Percentiles rank a stretch among this genome's conserved stretches.
Conservation (phyloP, 164 flowering plant genomes). For the Santalum album region DNA sequence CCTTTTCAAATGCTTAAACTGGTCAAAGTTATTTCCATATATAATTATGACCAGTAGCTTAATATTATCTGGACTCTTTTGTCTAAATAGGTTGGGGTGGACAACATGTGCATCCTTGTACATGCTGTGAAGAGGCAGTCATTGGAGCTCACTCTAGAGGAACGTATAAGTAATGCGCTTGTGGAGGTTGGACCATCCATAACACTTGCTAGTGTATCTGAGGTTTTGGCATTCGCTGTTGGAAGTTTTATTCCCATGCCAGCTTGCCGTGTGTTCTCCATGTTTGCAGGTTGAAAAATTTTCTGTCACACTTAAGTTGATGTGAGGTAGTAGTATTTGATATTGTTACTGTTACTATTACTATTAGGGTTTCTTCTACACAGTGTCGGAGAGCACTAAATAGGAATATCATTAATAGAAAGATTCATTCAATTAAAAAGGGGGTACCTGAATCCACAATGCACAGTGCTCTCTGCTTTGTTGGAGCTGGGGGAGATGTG, state of each 20-base stretch:
- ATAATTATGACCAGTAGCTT: background rate
- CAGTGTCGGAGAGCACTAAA: no score
- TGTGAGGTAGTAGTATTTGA: background rate
- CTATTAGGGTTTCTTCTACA: no score
- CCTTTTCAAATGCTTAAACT: no score
- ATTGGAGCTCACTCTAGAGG: conserved; percentile 71
- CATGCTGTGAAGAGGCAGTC: conserved; percentile 90
- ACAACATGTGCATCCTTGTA: conserved; percentile 95
- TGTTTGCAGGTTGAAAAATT: conserved; percentile 81
- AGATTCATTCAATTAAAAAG: no score
- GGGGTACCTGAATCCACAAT: no score
- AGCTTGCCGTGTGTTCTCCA: conserved; percentile 94
- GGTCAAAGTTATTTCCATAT: no score
- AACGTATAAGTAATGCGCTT: conserved; percentile 81
- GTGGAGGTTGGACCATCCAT: conserved; percentile 98
- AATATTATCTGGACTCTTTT: background rate
- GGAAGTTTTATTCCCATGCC: conserved; percentile 98
- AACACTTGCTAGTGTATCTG: conserved; percentile 86
- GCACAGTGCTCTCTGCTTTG: no score
- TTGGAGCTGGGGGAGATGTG: no score
- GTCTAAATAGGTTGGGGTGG: conserved; percentile 82
- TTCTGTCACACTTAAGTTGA: background rate
- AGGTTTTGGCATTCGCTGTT: conserved; percentile 95
- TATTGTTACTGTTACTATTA: background rate
- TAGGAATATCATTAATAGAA: no score